These are phyloP conservation scores for Fonsecaea monophora DNA, from an alignment of 2,329 filamentous ascomycete genomes.

Conservation along the genomic window DNA sequence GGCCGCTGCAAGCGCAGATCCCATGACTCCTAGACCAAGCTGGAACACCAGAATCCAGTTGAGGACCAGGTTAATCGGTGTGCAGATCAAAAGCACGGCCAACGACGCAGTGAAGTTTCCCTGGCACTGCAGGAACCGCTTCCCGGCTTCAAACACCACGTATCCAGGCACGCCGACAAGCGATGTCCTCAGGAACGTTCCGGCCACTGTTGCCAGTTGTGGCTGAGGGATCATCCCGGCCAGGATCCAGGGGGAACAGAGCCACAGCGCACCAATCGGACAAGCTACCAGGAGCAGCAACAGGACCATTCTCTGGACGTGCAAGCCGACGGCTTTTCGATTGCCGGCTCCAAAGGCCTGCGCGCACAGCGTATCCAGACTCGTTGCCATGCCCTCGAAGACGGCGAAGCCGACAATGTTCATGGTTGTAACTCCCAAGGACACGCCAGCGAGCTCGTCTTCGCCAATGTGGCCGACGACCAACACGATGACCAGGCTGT, in stretches of 20 bases:
- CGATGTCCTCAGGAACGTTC: constrained; percentile 68
- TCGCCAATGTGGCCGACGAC: constrained; percentile 72
- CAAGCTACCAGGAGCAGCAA: constrained; percentile 70
- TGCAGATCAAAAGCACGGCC: constrained; percentile 76
- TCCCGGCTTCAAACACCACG: constrained; percentile 70
- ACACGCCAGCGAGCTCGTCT: constrained; percentile 65
- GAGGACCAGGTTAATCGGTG: constrained; percentile 73
- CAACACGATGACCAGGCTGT: constrained; percentile 73
- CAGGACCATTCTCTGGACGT: constrained; percentile 73
- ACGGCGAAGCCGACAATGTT: constrained; percentile 73
- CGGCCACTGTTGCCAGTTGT: constrained; percentile 69
- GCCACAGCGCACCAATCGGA: constrained; percentile 70
- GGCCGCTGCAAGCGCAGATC: constrained; percentile 72
- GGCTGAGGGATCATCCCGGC: constrained; percentile 66
- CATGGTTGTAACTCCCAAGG: constrained; percentile 71
- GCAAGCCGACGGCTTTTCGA: constrained; percentile 77
- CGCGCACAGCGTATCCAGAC: constrained; percentile 80
- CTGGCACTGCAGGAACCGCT: constrained; percentile 80
- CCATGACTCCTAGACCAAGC: constrained; percentile 68
- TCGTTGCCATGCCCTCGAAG: constrained; percentile 76
- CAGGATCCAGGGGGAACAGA: constrained; percentile 66
- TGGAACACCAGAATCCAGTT: constrained; percentile 70
- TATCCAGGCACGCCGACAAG: constrained; percentile 73
- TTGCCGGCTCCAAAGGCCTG: constrained; percentile 85
- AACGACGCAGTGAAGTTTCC: constrained; percentile 74